phyloP scores from a whole-genome alignment of 495 filamentous ascomycete species.

The Tuber borchii region DNA sequence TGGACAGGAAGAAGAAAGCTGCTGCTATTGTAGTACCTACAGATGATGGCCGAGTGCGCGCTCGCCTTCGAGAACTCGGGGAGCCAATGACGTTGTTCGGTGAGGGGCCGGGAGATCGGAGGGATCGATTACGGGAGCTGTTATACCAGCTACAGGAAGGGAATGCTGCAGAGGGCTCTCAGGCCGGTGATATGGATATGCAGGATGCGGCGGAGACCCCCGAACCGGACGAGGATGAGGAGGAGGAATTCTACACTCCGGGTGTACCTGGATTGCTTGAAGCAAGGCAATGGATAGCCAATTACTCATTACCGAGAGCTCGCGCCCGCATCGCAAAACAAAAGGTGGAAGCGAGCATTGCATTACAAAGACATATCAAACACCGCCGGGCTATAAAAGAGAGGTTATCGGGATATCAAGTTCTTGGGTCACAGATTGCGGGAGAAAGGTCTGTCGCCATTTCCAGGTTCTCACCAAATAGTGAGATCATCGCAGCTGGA shows the following conservation, averaged over 20 bases:
- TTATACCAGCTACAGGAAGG: constrained; percentile 59
- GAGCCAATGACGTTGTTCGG: constrained; percentile 94
- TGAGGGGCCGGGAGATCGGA: constrained; percentile 76
- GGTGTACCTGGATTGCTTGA: constrained; percentile 67
- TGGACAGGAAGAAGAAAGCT: constrained; percentile 78
- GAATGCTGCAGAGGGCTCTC: constrained; percentile 52
- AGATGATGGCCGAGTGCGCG: constrained; percentile 79
- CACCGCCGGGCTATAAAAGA: constrained; percentile 86
- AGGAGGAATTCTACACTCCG: constrained; percentile 93
- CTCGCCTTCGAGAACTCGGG: constrained; percentile 70
- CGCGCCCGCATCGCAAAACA: constrained; percentile 68
- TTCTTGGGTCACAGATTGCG: constrained; percentile 86
- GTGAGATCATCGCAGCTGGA: constrained; percentile 74
- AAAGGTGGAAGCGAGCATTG: constrained; percentile 70
- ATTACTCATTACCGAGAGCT: constrained; percentile 76
- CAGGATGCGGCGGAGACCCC: constrained; percentile 46
- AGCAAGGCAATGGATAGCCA: constrained; percentile 73
- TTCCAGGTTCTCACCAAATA: constrained; percentile 80
- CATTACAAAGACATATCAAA: constrained; percentile 79
- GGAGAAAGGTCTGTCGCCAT: constrained; percentile 86
- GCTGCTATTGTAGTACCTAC: constrained; percentile 92
- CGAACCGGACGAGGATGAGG: constrained; percentile 50
- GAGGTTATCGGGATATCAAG: constrained; percentile 69
- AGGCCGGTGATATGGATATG: constrained; percentile 61
- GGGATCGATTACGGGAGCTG: constrained; percentile 79